Evolutionary conservation across 306 rosid species (phyloP).

Genomic region (Gillenia trifoliata): DNA sequence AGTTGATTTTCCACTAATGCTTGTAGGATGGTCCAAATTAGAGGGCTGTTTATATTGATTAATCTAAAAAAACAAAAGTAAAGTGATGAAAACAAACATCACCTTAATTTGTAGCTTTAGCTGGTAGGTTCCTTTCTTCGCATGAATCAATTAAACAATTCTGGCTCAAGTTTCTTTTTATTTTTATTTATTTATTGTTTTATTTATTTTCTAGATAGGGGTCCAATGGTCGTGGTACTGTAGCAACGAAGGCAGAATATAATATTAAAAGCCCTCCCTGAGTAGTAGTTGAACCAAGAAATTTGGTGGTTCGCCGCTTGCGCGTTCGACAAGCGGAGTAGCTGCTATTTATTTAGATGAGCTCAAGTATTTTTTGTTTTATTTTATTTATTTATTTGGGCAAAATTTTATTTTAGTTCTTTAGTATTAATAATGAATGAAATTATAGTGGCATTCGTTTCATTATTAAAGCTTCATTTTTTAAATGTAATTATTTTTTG

Average conservation of each 20-base stretch:
- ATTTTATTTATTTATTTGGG: background rate
- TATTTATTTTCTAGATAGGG: background rate
- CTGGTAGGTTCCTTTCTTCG: conserved; percentile 15
- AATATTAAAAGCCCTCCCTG: background rate
- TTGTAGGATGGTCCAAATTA: background rate
- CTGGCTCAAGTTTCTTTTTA: background rate
- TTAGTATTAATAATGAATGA: background rate
- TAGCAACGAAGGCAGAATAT: background rate
- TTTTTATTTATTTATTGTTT: conserved; percentile 13
- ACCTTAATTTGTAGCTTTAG: background rate
- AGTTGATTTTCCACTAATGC: background rate
- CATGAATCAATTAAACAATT: background rate
- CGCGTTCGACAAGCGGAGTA: conserved; percentile 20
- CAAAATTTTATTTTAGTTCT: too few species aligned
- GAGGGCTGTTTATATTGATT: background rate
- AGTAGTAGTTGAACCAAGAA: conserved; percentile 13
- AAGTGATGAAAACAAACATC: background rate
- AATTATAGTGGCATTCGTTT: background rate
- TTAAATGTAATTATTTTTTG: too few species aligned
- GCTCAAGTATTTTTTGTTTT: conserved; percentile 16
- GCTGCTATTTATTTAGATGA: conserved; percentile 21
- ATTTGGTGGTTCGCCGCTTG: conserved; percentile 19
- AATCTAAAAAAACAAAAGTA: background rate
- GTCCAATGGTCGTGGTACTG: background rate
- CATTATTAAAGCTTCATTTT: background rate